phyloP scores from a whole-genome alignment of 2,329 filamentous ascomycete species.

The Ophiostoma quercus region DNA sequence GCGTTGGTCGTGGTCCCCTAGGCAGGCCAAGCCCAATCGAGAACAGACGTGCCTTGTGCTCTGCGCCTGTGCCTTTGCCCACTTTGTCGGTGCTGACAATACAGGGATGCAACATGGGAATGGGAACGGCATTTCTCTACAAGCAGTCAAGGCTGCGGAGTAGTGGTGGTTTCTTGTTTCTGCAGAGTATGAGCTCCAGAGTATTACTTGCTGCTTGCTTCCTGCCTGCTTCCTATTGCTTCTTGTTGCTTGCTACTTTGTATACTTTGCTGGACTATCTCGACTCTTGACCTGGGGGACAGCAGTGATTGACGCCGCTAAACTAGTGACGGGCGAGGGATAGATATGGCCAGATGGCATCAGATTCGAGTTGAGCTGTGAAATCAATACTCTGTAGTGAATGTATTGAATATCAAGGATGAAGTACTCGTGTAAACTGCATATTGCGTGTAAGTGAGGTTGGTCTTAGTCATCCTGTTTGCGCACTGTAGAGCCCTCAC shows the following conservation, averaged over 20 bases:
- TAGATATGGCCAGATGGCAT: background rate
- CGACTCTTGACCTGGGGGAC: background rate
- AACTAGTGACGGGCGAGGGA: background rate
- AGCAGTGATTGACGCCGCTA: slow-evolving; percentile 3
- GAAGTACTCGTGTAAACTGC: background rate
- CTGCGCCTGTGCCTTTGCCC: background rate
- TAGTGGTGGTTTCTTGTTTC: background rate
- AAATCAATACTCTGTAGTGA: background rate
- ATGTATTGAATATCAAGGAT: background rate
- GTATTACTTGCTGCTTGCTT: background rate
- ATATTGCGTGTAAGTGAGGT: background rate
- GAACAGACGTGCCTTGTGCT: background rate
- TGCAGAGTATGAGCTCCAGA: background rate
- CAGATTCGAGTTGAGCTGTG: background rate
- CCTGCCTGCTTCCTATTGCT: background rate
- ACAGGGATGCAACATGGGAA: background rate
- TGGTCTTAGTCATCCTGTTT: background rate
- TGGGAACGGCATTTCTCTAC: slow-evolving; percentile 7
- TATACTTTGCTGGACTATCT: background rate
- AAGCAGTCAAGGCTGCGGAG: background rate
- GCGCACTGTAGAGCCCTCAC: background rate
- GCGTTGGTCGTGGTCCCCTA: background rate
- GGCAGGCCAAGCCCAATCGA: background rate
- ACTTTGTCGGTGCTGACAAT: background rate
- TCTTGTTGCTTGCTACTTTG: background rate